Evolutionary conservation across 768 basidiomycete species (phyloP), one percentile per base, ranked within the genome.

Genomic region (Tubosaeta sp.): DNA sequence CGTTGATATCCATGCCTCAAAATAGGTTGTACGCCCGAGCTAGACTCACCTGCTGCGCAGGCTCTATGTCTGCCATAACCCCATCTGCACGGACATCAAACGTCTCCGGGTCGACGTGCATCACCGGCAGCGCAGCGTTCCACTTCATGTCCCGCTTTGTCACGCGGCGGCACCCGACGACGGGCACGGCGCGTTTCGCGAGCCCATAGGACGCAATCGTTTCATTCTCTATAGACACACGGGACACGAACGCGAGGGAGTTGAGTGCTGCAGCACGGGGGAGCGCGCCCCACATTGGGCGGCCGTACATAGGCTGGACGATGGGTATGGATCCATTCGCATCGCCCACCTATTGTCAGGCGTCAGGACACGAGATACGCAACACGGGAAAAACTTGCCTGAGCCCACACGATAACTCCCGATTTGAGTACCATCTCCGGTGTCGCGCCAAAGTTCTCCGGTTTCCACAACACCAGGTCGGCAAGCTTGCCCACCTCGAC

Each of bases 311-410:
- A 0, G 97, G 97, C 65, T 98, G 94, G 0, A 99, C 91, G 2
- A 91, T 90, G 12, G 97, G 94, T 56, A 99, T 98, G 8, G 93
- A 95, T 2, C 80, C 97, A 68, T 97, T 98, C 0, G 95, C 89
- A 42, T 99, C 97, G 16, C 97, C 97, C 85, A 99, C 89, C 89
- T 95, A 59, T 22, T 14, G 41, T 25, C 25, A 7, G 6, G 44
- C 12, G 25, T 27, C 46, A 22, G n/a, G 9, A 19, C 3, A 9
- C 13, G 19, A 16, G 19, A n/a, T 3, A 25, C 14, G n/a, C 13
- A n/a, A 4, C 4, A 31, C 4, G 31, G n/a, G 13, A 27, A 5
- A 4, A 11, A 65, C 80, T 50, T 53, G 91, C 92, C 76, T 92
- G 86, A 2, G 91, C 85, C 82, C 86, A 92, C 11, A 79, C 91